These are phyloP conservation scores for Jamesozyma hellenica DNA, from an alignment of 805 yeast species.

Conservation along the genomic window DNA sequence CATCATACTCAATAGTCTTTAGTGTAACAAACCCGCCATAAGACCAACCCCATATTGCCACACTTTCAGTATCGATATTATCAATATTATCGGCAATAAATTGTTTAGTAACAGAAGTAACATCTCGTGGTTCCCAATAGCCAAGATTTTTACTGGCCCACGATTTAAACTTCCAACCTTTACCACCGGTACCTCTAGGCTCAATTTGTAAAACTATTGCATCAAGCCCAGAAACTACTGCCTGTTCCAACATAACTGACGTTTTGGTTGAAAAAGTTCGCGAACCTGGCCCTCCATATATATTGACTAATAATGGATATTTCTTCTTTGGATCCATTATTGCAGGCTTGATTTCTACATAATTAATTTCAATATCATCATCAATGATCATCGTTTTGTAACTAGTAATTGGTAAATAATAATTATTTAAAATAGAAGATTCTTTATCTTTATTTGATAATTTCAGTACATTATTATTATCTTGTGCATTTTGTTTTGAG, in stretches of 20 bases:
- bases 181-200: conserved; percentile 77
- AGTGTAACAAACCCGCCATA: conserved; percentile 74
- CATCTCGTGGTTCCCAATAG: conserved; percentile 67
- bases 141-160: conserved; percentile 54
- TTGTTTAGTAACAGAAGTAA: conserved; percentile 40
- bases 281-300: conserved; percentile 79
- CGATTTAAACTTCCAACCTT: conserved; percentile 56
- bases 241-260: conserved; percentile 46
- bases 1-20: conserved; percentile 62
- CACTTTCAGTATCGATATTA: conserved; percentile 41
- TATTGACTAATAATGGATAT: conserved; percentile 58
- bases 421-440: conserved; percentile 20
- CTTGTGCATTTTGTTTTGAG: conserved; percentile 7
- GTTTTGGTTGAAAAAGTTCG: conserved; percentile 43
- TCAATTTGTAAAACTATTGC: conserved; percentile 59
- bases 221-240: conserved; percentile 45
- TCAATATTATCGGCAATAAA: conserved; percentile 35
- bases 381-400: conserved; percentile 33
- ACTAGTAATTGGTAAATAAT: conserved; percentile 38
- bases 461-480: conserved; percentile 5
- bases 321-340: conserved; percentile 37
- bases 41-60: conserved; percentile 84
- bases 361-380: conserved; percentile 37
- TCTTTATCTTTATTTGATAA: conserved; percentile 12
- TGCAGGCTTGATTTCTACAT: conserved; percentile 55